Conservation (phyloP, 345 rosid genomes). For the Hypericum androsaemum region DNA sequence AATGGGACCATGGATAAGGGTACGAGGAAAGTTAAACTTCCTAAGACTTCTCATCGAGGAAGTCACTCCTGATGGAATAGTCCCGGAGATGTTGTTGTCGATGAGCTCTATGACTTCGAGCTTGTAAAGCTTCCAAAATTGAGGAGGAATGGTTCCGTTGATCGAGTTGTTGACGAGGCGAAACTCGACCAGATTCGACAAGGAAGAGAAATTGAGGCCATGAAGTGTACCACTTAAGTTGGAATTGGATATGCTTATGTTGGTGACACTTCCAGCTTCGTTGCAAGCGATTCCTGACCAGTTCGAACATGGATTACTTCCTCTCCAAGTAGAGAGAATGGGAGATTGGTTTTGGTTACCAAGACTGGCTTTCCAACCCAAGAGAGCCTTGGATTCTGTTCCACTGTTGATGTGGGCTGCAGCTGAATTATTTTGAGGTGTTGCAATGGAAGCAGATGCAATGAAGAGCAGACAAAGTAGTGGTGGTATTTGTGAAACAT, state of each 20-base stretch:
- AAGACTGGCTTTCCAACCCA: neutral
- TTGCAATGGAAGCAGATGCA: too few relatives aligned
- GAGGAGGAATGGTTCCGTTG: conserved; percentile 7
- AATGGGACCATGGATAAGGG: conserved; percentile 2
- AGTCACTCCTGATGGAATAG: neutral
- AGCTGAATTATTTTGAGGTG: too few relatives aligned
- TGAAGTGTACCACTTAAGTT: conserved; percentile 7
- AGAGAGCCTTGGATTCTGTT: neutral
- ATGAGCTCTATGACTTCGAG: conserved; percentile 8
- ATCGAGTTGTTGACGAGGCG: neutral
- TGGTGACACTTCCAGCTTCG: neutral
- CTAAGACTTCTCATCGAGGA: too few relatives aligned
- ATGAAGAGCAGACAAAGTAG: too few relatives aligned
- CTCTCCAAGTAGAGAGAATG: neutral
- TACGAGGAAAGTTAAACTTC: too few relatives aligned
- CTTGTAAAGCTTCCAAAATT: neutral
- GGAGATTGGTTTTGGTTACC: neutral
- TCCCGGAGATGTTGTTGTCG: conserved; percentile 11
- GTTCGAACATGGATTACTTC: neutral
- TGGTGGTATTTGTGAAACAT: too few relatives aligned
- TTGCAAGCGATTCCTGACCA: neutral
- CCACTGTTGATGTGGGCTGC: too few relatives aligned
- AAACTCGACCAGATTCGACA: conserved; percentile 2
- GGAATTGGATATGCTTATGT: neutral
- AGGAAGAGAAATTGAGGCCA: conserved; percentile 5